Evolutionary conservation across 1,284 basidiomycete species (phyloP).

Genomic region (Cutaneotrichosporon dermatis): DNA sequence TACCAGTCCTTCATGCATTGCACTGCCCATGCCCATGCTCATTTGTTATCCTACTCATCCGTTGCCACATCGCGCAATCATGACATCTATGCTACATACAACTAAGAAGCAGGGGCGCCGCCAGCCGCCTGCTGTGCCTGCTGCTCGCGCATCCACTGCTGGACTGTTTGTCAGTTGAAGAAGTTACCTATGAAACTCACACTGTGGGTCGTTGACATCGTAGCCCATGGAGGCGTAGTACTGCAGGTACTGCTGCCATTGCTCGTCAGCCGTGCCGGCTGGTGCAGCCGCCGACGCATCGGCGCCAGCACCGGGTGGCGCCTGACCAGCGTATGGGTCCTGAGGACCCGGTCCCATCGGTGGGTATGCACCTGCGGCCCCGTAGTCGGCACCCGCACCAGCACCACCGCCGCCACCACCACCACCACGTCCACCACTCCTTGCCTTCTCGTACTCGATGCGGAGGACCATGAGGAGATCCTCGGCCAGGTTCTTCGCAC

Average conservation of each 20-base stretch:
- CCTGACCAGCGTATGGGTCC: slow-evolving; percentile 4
- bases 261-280: slow-evolving; percentile 40
- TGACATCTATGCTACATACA: not conserved
- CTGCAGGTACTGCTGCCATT: slow-evolving; percentile 48
- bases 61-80: not conserved
- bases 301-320: too few species aligned
- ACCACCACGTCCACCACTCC: slow-evolving; percentile 42
- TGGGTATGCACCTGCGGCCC: slow-evolving; percentile 49
- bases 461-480: slow-evolving; percentile 82
- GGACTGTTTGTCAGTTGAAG: slow-evolving; percentile 1
- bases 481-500: slow-evolving; percentile 81
- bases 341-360: slow-evolving; percentile 46
- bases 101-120: not conserved
- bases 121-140: slow-evolving; percentile 3
- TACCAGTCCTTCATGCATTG: not conserved
- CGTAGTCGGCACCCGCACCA: slow-evolving; percentile 52
- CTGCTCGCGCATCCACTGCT: slow-evolving; percentile 7
- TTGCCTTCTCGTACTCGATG: slow-evolving; percentile 76
- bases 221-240: slow-evolving; percentile 75
- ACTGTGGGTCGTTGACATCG: slow-evolving; percentile 63
- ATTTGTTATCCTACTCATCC: too few species aligned
- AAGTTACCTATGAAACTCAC: slow-evolving; percentile 24
- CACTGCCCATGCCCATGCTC: not conserved
- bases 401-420: too few species aligned
- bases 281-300: not conserved